Evolutionary conservation across 2,329 filamentous ascomycete species (phyloP), one percentile per base, ranked within the genome.

Genomic region (Colletotrichum chlorophyti): DNA sequence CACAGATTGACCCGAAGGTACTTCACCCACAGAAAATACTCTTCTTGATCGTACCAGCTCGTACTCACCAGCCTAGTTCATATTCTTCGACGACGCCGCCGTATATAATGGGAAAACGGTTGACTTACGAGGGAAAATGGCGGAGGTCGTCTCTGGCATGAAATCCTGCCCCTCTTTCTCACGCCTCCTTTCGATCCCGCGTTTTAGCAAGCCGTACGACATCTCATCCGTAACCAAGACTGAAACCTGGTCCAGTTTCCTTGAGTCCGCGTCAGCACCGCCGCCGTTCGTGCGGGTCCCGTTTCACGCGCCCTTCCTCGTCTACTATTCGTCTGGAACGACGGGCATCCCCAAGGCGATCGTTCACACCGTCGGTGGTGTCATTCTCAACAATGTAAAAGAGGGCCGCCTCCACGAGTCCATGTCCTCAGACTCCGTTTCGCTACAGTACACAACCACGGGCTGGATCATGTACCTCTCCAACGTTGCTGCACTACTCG

Each of bases 381-480:
- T 84, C 1, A 71, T 91, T 26, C 62, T 91, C 21, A 80, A 71
- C 62, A 65, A 67, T 12, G 67, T 64, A 61, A 84, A 93, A 68
- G 91, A 96, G 69, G 77, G 75, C 1, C 72, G 69, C 3, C 70
- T 85, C 23, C 82, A 85, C 66, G 77, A 81, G 43, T 74, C 76
- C 24, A 54, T 73, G 4, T 68, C 63, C 0, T 65, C 75, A 0
- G 67, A 73, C n/a, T 75, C 72, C 38, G 76, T 84, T 1, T 68
- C 72, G 1, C 64, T 86, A 55, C 82, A 86, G 69, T 85, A 82
- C 67, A 85, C 86, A 1, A 89, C 86, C 0, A 92, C 89, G 0
- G 89, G 90, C 0, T 96, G 91, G 91, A 95, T 96, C 73, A 96
- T 96, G 91, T 95, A 94, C 69, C 76, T 93, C 8, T 74, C 79